Base-by-base conservation (phyloP, 257 asterid species). In the Nicotiana knightiana region DNA sequence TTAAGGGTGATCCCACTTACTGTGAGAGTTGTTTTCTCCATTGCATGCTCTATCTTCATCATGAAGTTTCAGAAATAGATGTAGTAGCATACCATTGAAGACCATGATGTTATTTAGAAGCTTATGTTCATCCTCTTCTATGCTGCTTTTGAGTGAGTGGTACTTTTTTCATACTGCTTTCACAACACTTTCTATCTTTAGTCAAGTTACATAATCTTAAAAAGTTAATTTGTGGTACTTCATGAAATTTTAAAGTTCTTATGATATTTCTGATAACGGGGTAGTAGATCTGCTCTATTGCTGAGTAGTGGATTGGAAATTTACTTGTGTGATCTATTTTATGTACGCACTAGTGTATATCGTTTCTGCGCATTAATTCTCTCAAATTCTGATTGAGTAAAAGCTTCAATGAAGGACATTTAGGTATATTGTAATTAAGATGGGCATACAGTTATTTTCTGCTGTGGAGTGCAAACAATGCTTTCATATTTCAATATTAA, bases 271-370 rank as follows among this genome's bases (percentile, higher is more conserved):
- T 43, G 51, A 43, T 43, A 43, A 43, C 21, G 21, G 37, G 37
- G 6, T 43, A 54, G 78, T 71, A 43, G 35, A 28, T 24, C 21
- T 71, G 48, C 61, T 46, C 78, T 46, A 46, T 71, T 46, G 24
- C 2, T 68, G 33, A 68, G 78, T n/a, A 70, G 59, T 70, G 37
- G 78, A 46, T 71, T 6, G 78, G 78, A 71, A 71, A 57, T 71
- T 46, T 33, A 43, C 48, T 46, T 71, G 33, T 46, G 59, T 46
- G 78, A 70, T 70, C 61, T 21, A 46, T 71, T 57, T 43, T 71
- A 46, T 28, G 35, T 71, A 51, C 7, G 37, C 78, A 12, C 61
- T 46, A 43, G 77, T n/a, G 77, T 32, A 55, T 21, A 70, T 71
- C 37, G 1, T 46, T 71, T 71, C 39, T 70, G 37, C 3, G 37